Conservation (phyloP, 2,329 filamentous ascomycete genomes). For the Ceratocystis variospora region DNA sequence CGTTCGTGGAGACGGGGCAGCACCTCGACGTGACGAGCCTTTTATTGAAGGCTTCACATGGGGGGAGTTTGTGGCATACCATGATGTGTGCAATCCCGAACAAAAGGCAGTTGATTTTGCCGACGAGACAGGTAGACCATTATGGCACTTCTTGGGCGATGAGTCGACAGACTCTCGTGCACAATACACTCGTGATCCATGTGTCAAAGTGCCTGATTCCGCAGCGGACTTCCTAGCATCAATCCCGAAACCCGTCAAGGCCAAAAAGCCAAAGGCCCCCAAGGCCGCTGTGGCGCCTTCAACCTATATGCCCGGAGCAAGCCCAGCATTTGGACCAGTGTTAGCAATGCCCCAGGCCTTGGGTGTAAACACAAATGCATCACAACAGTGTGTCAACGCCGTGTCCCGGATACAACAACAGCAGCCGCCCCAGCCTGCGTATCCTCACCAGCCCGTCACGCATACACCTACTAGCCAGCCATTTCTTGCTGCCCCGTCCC, state of each 20-base stretch:
- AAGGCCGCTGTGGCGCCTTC: not conserved
- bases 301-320: not conserved
- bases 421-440: not conserved
- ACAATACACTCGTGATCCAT: slow-evolving; percentile 72
- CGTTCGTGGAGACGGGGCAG: slow-evolving; percentile 45
- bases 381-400: not conserved
- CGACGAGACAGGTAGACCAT: slow-evolving; percentile 33
- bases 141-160: slow-evolving; percentile 82
- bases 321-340: not conserved
- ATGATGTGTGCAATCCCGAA: slow-evolving; percentile 26
- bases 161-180: slow-evolving; percentile 80
- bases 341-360: not conserved
- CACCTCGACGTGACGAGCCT: slow-evolving; percentile 49
- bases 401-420: not conserved
- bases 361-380: not conserved
- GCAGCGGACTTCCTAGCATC: slow-evolving; percentile 62
- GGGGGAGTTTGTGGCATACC: slow-evolving; percentile 64
- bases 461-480: not conserved
- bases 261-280: slow-evolving; percentile 21
- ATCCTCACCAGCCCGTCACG: not conserved
- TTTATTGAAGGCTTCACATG: slow-evolving; percentile 58
- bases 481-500: not conserved
- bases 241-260: slow-evolving; percentile 40
- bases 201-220: slow-evolving; percentile 45
- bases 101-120: slow-evolving; percentile 13